Conservation (phyloP, 75 land plant species). For the Selaginella moellendorffii region DNA sequence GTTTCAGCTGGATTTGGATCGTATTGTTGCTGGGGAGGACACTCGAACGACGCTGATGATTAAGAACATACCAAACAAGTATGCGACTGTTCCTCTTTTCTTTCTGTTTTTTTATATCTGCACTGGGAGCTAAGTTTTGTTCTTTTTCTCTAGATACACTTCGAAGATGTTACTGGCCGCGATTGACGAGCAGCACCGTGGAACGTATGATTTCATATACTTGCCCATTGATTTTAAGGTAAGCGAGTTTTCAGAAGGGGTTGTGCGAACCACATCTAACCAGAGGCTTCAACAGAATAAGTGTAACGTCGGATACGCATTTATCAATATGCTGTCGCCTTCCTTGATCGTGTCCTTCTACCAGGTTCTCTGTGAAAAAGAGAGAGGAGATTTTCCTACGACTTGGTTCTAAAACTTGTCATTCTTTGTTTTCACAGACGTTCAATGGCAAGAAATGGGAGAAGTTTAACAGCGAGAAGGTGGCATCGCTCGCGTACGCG, state of each 20-base stretch:
- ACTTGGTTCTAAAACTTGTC: too few relatives aligned
- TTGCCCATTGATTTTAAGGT: slow-evolving; percentile 99
- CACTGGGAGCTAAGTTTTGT: too few relatives aligned
- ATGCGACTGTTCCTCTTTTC: too few relatives aligned
- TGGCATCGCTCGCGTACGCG: slow-evolving; percentile 76
- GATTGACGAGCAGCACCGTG: slow-evolving; percentile 88
- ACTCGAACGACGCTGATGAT: slow-evolving; percentile 91
- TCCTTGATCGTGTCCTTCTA: slow-evolving; percentile 65
- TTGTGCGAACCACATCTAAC: neutral
- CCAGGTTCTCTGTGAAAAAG: too few relatives aligned
- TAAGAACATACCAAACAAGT: slow-evolving; percentile 98
- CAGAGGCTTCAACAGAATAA: slow-evolving; percentile 55
- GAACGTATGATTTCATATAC: slow-evolving; percentile 90
- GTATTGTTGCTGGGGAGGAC: slow-evolving; percentile 76
- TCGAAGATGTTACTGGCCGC: slow-evolving; percentile 92
- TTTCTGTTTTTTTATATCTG: too few relatives aligned
- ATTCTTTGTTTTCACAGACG: slow-evolving; percentile 67
- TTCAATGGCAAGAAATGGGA: too few relatives aligned
- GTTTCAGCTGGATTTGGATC: slow-evolving; percentile 84
- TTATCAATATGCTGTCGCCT: slow-evolving; percentile 87
- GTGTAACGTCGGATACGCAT: slow-evolving; percentile 97
- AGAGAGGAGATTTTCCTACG: too few relatives aligned
- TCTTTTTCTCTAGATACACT: slow-evolving; percentile 59
- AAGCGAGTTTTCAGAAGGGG: neutral
- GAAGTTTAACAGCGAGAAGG: slow-evolving; percentile 87